Evolutionary conservation across 2,329 filamentous ascomycete species (phyloP), one percentile per base, ranked within the genome.

Genomic region (Coniochaeta pulveracea): DNA sequence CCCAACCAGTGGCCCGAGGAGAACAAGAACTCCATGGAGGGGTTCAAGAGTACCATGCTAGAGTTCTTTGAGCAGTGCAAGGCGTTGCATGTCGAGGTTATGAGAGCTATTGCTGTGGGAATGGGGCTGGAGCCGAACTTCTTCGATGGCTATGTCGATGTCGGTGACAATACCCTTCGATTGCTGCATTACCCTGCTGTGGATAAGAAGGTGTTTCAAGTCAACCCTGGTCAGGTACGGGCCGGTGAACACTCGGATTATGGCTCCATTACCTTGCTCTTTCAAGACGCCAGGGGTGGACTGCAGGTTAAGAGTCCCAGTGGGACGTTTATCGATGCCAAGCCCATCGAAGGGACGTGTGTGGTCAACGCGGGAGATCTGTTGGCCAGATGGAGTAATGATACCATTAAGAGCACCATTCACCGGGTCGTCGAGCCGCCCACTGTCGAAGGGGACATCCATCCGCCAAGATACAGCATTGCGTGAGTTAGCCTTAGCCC

Each of bases 291-390:
- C 26, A 53, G 61, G 5, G 71, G 70, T 7, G 71, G 71, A 0
- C 47, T 76, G 33, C 70, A 76, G 50, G 68, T 71, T 14, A 69
- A 75, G 47, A 80, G 76, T 31, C 85, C 85, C 0, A 78, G 72
- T 25, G 84, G 83, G 2, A 73, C 68, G 0, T 94, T 88, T 47
- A 76, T 94, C 24, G 75, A 94, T 48, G 88, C 84, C 1, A 85
- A 73, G 6, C 86, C 88, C 0, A 89, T 93, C 38, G 65, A 76
- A 22, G 78, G 76, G 35, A 86, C 85, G 0, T 80, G 91, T 25
- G 84, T 95, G 9, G 72, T 94, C 42, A 95, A 95, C 48, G 86
- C 86, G 0, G 88, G 86, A 2, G 88, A 95, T 51, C 53, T 95
- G 44, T 62, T 95, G 32, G 80, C 84, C 2, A 67, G 86, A 34